Conservation (phyloP, 345 rosid species). For the Eutrema heterophyllum region DNA sequence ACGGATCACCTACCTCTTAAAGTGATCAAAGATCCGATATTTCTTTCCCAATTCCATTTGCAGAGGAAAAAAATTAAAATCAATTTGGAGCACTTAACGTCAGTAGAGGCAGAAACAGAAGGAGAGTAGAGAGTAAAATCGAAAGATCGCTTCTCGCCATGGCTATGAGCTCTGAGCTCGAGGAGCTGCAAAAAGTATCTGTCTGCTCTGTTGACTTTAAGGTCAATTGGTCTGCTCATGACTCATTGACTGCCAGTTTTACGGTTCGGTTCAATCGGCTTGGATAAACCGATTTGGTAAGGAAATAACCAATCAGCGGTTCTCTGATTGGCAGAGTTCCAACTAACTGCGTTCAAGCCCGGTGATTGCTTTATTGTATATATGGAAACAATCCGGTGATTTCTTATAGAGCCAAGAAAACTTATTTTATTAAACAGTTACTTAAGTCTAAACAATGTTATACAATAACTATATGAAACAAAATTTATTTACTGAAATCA, state of each 20-base stretch:
- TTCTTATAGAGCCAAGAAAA: neutral
- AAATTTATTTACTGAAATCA: constrained; percentile 24
- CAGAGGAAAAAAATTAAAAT: too few relatives aligned
- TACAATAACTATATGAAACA: neutral
- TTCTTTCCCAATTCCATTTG: too few relatives aligned
- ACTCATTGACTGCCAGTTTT: neutral
- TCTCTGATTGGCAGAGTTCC: neutral
- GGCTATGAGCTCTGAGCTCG: too few relatives aligned
- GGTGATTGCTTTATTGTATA: neutral
- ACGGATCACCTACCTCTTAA: too few relatives aligned
- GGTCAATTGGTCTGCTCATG: neutral
- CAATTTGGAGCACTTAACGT: too few relatives aligned
- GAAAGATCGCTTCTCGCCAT: too few relatives aligned
- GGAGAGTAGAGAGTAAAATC: too few relatives aligned
- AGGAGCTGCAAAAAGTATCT: too few relatives aligned
- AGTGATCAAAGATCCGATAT: too few relatives aligned
- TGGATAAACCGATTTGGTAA: neutral
- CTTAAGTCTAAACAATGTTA: constrained; percentile 7
- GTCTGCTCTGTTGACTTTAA: neutral
- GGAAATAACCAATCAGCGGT: neutral
- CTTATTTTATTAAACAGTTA: neutral
- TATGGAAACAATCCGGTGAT: neutral
- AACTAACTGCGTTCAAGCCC: neutral
- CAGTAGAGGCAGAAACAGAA: too few relatives aligned
- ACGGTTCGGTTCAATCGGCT: neutral